Evolutionary conservation across 805 yeast genomes (phyloP).

Genomic region (Cyberlindnera misumaiensis): DNA sequence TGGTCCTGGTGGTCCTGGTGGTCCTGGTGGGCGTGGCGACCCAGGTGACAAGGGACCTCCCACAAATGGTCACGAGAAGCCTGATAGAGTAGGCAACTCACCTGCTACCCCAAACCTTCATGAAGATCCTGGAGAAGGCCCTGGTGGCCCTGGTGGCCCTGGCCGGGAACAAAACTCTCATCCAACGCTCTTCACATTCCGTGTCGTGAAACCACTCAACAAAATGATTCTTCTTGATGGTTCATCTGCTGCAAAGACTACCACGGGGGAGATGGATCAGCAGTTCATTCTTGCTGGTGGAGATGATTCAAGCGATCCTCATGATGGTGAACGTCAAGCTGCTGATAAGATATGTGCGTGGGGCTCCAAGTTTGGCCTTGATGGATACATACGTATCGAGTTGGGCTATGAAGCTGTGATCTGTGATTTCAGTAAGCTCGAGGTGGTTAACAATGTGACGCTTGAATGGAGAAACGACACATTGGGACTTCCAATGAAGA

Average conservation of each 20-base stretch:
- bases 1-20: constrained; percentile 8
- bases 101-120: no score
- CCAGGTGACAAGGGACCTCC: no score
- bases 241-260: constrained; percentile 57
- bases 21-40: constrained; percentile 3
- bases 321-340: constrained; percentile 35
- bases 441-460: constrained; percentile 39
- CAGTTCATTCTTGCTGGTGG: constrained; percentile 37
- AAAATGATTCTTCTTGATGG: constrained; percentile 53
- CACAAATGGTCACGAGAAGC: no score
- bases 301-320: constrained; percentile 23
- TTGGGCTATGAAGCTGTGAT: constrained; percentile 55
- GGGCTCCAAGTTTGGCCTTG: constrained; percentile 43
- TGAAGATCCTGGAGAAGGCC: constrained; percentile 3
- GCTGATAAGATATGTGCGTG: constrained; percentile 50
- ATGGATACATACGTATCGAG: constrained; percentile 54
- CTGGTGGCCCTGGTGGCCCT: constrained; percentile 6
- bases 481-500: constrained; percentile 14
- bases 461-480: constrained; percentile 30
- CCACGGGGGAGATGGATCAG: constrained; percentile 57
- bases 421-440: constrained; percentile 51
- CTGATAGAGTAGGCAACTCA: no score
- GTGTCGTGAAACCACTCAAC: constrained; percentile 39
- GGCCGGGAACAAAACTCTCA: constrained; percentile 4
- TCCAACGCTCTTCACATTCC: constrained; percentile 37